Base-by-base conservation (phyloP, 192 early-diverging fungal genomes). In the Coemansia sp. region DNA sequence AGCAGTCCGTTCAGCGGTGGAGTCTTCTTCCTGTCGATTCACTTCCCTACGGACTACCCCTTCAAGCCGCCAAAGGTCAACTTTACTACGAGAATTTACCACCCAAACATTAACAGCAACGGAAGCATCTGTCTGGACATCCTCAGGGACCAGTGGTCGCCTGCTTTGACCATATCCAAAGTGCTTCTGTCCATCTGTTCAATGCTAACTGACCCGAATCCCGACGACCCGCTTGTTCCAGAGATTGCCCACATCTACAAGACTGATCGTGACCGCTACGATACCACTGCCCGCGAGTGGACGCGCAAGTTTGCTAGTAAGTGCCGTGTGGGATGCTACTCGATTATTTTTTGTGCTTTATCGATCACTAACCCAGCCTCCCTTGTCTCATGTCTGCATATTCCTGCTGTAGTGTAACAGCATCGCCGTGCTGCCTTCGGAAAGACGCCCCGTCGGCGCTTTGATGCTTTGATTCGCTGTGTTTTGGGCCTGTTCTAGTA, bases 161-260 rank as follows among this genome's bases (percentile, higher is more conserved):
- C 97, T 66, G 95, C 97, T 45, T 85, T 99, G 63, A 99, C 97
- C 63, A 96, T 99, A 63, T 96, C 94, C 65, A 99, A 99, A 86
- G 94, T 98, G 23, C 86, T 98, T 46, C 84, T 98, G 62, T 97
- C 95, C n/a, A 96, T 98, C 72, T 98, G 95, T 77, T 98, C 95
- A 48, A 85, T 99, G 85, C 86, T 99, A 69, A 97, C 95, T 35
- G 97, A 99, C 86, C 95, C 97, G 59, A 99, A 99, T 74, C 97
- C 97, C 36, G 89, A 93, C 74, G 95, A 97, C 84, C 97, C 97
- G 34, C 89, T 99, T 61, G 97, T 99, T 23, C 95, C 95, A 37
- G 95, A 99, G 83, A 92, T 97, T 76, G 97, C 97, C 45, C 95
- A 99, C 74, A 77, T 95, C 38, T 99, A 96, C 90, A 99, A 97